Conservation (phyloP, 805 yeast species). For the Saccharomycopsis microspora region DNA sequence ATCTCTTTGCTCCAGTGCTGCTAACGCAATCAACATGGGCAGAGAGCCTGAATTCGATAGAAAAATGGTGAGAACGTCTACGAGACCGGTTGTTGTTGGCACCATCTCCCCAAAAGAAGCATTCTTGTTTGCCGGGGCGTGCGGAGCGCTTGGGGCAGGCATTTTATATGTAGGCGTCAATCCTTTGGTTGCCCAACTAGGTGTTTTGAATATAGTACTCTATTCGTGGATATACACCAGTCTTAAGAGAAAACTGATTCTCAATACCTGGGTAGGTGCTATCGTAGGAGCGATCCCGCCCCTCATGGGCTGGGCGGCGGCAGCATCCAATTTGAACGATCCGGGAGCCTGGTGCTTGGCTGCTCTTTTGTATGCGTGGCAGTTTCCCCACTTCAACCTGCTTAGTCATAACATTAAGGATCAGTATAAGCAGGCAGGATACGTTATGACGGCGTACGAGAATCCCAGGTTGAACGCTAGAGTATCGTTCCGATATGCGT, state of each 20-base stretch:
- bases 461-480: slow-evolving; percentile 88
- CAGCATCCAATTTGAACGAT: slow-evolving; percentile 38
- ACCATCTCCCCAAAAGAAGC: slow-evolving; percentile 67
- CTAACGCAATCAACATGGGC: slow-evolving; percentile 95
- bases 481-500: slow-evolving; percentile 80
- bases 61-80: slow-evolving; percentile 77
- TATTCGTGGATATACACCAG: slow-evolving; percentile 91
- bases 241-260: slow-evolving; percentile 69
- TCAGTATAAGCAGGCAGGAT: slow-evolving; percentile 88
- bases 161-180: slow-evolving; percentile 75
- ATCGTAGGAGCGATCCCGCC: slow-evolving; percentile 99
- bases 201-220: slow-evolving; percentile 64
- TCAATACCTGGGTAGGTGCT: slow-evolving; percentile 98
- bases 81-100: slow-evolving; percentile 87
- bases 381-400: slow-evolving; percentile 94
- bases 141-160: slow-evolving; percentile 63
- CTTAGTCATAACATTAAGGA: slow-evolving; percentile 78
- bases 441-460: slow-evolving; percentile 93
- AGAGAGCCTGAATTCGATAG: slow-evolving; percentile 86
- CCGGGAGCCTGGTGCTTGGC: slow-evolving; percentile 97
- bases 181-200: slow-evolving; percentile 73
- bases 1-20: slow-evolving; percentile 80
- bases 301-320: slow-evolving; percentile 98
- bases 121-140: slow-evolving; percentile 59
- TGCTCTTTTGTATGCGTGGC: slow-evolving; percentile 89